These are phyloP conservation scores for Mollisia scopiformis DNA, from an alignment of 2,329 filamentous ascomycete species.

Conservation along the genomic window DNA sequence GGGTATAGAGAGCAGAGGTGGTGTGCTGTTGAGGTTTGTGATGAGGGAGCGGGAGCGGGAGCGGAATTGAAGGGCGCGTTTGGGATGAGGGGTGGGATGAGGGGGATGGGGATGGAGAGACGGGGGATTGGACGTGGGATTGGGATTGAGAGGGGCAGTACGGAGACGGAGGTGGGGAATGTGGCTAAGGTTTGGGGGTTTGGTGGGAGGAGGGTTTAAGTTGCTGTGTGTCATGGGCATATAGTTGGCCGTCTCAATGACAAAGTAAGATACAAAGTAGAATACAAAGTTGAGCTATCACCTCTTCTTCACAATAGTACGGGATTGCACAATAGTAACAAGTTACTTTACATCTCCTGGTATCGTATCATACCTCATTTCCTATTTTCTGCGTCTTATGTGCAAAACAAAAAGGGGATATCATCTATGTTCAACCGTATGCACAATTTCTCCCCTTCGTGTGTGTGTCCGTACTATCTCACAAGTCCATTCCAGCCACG, in stretches of 20 bases:
- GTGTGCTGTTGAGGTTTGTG: conserved; percentile 49
- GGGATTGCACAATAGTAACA: no score
- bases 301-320: no score
- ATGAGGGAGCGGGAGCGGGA: conserved; percentile 38
- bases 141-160: background rate
- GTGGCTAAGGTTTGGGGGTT: conserved; percentile 35
- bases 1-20: conserved; percentile 55
- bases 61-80: conserved; percentile 46
- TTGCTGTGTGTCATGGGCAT: background rate
- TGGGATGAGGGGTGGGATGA: conserved; percentile 16
- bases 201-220: conserved; percentile 37
- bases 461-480: background rate
- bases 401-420: background rate
- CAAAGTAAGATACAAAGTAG: no score
- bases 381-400: background rate
- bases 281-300: no score
- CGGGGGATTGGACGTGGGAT: conserved; percentile 8
- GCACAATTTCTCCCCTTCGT: background rate
- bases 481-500: no score
- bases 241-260: no score
- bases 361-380: background rate
- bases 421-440: background rate
- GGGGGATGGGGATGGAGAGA: conserved; percentile 8
- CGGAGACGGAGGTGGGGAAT: conserved; percentile 15
- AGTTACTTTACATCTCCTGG: no score